These are phyloP conservation scores for Boletus smithii DNA, from an alignment of 1,284 basidiomycete genomes.

Conservation along the genomic window DNA sequence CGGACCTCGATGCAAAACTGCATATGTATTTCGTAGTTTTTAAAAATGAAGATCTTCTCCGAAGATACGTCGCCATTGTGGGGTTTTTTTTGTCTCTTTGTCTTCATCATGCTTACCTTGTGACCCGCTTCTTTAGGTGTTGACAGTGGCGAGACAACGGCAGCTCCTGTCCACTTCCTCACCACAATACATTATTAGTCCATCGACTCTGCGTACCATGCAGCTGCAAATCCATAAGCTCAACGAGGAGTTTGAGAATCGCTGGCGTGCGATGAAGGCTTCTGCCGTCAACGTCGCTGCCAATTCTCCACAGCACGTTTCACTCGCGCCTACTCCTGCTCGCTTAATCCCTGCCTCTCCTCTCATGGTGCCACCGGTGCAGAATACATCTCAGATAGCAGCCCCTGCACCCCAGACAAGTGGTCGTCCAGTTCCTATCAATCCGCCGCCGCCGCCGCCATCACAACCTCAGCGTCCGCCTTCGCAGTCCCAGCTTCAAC, in stretches of 20 bases:
- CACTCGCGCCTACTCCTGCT: not conserved
- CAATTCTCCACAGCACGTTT: constrained; percentile 14
- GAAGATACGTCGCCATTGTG: constrained; percentile 53
- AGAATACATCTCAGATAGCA: constrained; percentile 15
- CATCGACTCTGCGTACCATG: constrained; percentile 47
- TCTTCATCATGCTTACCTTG: constrained; percentile 7
- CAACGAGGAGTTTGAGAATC: constrained; percentile 39
- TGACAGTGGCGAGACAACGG: constrained; percentile 52
- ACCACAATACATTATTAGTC: constrained; percentile 50
- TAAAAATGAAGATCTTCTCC: constrained; percentile 45
- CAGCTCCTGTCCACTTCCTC: constrained; percentile 40
- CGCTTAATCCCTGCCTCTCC: constrained; percentile 13
- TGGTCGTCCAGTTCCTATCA: constrained; percentile 22
- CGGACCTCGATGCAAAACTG: constrained; percentile 51
- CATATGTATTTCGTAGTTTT: constrained; percentile 44
- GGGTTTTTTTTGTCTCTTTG: constrained; percentile 29
- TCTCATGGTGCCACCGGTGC: constrained; percentile 16
- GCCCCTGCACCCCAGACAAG: constrained; percentile 2
- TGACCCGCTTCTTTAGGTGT: constrained; percentile 38
- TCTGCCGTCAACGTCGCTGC: constrained; percentile 7
- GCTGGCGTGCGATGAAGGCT: constrained; percentile 24
- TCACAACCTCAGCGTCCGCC: constrained; percentile 25
- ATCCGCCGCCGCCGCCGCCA: constrained; percentile 18
- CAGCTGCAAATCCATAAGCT: constrained; percentile 42
- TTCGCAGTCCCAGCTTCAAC: constrained; percentile 22